Evolutionary conservation across 2,329 filamentous ascomycete species (phyloP).

Genomic region (Domatiomyces globalis): DNA sequence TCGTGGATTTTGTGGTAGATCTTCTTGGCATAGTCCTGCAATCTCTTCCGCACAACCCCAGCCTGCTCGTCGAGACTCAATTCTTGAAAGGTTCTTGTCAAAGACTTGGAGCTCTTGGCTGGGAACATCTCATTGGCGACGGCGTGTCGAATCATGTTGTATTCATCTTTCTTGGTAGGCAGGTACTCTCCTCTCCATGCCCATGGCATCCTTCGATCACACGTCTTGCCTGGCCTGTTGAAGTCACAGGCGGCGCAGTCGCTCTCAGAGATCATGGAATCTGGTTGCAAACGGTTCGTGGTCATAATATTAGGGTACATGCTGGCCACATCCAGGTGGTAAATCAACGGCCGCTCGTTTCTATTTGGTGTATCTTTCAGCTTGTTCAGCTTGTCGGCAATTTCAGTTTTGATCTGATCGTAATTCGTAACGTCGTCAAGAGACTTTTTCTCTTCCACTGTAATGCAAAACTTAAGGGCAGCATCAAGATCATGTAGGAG

Average conservation of each 20-base stretch:
- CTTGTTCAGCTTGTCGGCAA: slow-evolving; percentile 52
- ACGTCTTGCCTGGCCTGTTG: slow-evolving; percentile 93
- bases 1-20: slow-evolving; percentile 99
- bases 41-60: slow-evolving; percentile 62
- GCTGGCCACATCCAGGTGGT: slow-evolving; percentile 94
- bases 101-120: slow-evolving; percentile 56
- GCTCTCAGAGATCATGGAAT: slow-evolving; percentile 96
- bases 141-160: slow-evolving; percentile 94
- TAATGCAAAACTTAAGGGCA: slow-evolving; percentile 75
- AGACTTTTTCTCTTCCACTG: slow-evolving; percentile 69
- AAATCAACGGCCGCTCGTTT: slow-evolving; percentile 76
- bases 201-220: slow-evolving; percentile 88
- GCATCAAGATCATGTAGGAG: slow-evolving; percentile 73
- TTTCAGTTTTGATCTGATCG: slow-evolving; percentile 71
- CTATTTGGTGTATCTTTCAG: slow-evolving; percentile 75
- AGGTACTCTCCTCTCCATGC: slow-evolving; percentile 96
- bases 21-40: slow-evolving; percentile 91
- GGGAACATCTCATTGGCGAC: slow-evolving; percentile 89
- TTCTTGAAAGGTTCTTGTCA: slow-evolving; percentile 64
- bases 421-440: slow-evolving; percentile 69
- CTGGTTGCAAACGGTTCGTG: slow-evolving; percentile 88
- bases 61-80: slow-evolving; percentile 72
- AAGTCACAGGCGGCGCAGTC: slow-evolving; percentile 97
- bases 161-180: slow-evolving; percentile 90
- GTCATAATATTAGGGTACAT: slow-evolving; percentile 99